Evolutionary conservation across 176 grass and related monocot species (phyloP).

Genomic region (Raddia guianensis): DNA sequence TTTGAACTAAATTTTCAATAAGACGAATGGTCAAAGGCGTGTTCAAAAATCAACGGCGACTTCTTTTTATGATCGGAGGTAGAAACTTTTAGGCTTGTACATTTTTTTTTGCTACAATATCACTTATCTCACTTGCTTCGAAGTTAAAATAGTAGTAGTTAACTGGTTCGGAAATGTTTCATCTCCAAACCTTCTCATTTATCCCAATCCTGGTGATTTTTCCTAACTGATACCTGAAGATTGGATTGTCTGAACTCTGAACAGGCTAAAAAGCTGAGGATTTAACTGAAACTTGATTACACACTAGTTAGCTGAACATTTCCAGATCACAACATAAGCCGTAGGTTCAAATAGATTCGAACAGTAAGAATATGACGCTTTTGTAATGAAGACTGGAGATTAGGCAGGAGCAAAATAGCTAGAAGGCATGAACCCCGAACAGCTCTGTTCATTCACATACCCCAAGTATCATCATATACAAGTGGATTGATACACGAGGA

Average conservation of each 20-base stretch:
- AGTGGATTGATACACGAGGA: slow-evolving; percentile 45
- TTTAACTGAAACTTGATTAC: background rate
- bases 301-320: background rate
- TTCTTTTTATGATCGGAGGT: too few relatives aligned
- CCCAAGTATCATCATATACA: slow-evolving; percentile 42
- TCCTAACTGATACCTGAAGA: background rate
- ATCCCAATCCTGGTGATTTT: background rate
- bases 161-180: background rate
- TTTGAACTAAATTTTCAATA: too few relatives aligned
- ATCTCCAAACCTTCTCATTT: background rate
- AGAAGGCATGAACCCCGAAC: background rate
- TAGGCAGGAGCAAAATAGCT: background rate
- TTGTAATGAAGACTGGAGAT: background rate
- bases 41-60: too few relatives aligned
- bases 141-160: background rate
- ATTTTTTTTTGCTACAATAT: too few relatives aligned
- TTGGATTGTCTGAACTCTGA: background rate
- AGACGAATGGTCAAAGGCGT: too few relatives aligned
- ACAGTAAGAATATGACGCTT: background rate
- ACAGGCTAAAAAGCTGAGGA: background rate
- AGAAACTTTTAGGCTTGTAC: too few relatives aligned
- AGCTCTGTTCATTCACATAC: slow-evolving; percentile 68
- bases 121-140: too few relatives aligned
- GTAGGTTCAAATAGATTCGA: too few relatives aligned
- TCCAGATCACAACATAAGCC: background rate